A percentile compares a stretch with the other conserved stretches of the same genome.
Conservation (phyloP, 2,329 filamentous ascomycete species). For the Westerdykella aurantiaca region DNA sequence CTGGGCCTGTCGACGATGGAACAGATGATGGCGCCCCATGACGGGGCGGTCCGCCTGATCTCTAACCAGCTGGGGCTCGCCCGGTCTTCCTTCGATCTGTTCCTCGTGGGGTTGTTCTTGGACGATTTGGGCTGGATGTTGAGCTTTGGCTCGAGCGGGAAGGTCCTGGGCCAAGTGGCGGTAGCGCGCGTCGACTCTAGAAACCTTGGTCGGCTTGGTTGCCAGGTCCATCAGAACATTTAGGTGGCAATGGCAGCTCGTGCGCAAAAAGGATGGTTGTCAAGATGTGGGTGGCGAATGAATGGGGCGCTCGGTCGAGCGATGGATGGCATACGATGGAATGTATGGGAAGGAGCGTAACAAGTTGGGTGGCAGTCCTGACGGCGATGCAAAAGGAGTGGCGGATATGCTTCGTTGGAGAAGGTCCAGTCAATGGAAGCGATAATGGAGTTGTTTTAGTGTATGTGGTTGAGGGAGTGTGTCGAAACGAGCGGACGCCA, state of each 20-base stretch:
- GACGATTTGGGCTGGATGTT: conserved; percentile 7
- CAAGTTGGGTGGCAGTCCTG: conserved; percentile 17
- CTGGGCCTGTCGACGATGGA: conserved; percentile 27
- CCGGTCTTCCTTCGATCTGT: conserved; percentile 2
- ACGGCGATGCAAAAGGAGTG: conserved; percentile 28
- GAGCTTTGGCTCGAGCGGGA: conserved; percentile 5
- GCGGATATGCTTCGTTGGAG: conserved; percentile 22
- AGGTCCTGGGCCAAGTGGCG: conserved; percentile 15
- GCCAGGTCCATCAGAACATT: conserved; percentile 26
- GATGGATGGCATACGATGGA: conserved; percentile 11
- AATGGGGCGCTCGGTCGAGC: no score
- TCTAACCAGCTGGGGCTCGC: conserved; percentile 15
- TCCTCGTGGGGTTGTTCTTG: conserved; percentile 11
- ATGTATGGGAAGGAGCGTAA: conserved; percentile 25
- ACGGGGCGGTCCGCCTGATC: conserved; percentile 16
- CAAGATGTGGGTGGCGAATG: conserved; percentile 13
- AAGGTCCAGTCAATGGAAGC: conserved; percentile 36
- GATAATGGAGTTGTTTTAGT: conserved; percentile 1
- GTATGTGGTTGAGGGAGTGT: conserved; percentile 19
- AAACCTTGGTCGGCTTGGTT: conserved; percentile 17
- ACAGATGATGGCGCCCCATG: conserved; percentile 31
- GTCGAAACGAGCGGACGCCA: conserved; percentile 39
- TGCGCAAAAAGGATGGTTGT: conserved; percentile 16
- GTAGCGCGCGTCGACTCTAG: conserved; percentile 21
- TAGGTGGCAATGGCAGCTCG: conserved; percentile 10